Base-by-base conservation (phyloP, 306 rosid genomes). In the Pyrus betulifolia region DNA sequence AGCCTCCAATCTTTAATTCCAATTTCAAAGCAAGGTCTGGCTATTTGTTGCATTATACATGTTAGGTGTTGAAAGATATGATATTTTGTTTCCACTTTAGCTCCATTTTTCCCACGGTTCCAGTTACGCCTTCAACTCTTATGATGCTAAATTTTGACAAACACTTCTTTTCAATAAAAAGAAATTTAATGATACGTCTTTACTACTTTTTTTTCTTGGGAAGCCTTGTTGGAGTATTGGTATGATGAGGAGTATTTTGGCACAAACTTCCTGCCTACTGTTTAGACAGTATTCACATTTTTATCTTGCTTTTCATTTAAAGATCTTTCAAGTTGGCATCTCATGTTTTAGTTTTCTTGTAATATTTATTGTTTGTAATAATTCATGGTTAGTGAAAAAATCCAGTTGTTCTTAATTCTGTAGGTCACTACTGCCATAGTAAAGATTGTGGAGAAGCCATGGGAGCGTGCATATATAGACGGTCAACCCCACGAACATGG, bases 401-500 rank as follows among this genome's bases (percentile, higher is more conserved):
- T 58, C 13, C 40, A 17, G 71, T 63, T 21, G 65, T 70, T 80
- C 27, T 76, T 66, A 23, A 22, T 42, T 70, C 81, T 58, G 76
- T 78, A 92, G 98, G 98, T 94, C 70, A 82, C 91, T 78, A 44
- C 91, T 80, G 91, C 99, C 59, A 84, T 86, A 57, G 89, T 92
- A 61, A 92, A 82, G 61, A 95, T 95, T 71, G 92, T 88, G 79
- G 96, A 92, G 87, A 95, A 90, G 82, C 96, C 99, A 12, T 95
- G 99, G 99, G 97, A 92, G 78, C 97, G 97, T 72, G 86, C 86
- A 59, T 62, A 25, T 71, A 61, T 91, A 60, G 88, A 89, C 75
- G 97, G 97, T 74, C 91, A 88, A 81, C 87, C 85, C 59, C 99
- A 95, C 83, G 76, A 86, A 30, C 99, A 95, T 72, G 96, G 99